Percentiles rank a stretch among this genome's conserved stretches.
phyloP scores from a whole-genome alignment of 2,329 filamentous ascomycete genomes.

The Trichoderma koningiopsis region DNA sequence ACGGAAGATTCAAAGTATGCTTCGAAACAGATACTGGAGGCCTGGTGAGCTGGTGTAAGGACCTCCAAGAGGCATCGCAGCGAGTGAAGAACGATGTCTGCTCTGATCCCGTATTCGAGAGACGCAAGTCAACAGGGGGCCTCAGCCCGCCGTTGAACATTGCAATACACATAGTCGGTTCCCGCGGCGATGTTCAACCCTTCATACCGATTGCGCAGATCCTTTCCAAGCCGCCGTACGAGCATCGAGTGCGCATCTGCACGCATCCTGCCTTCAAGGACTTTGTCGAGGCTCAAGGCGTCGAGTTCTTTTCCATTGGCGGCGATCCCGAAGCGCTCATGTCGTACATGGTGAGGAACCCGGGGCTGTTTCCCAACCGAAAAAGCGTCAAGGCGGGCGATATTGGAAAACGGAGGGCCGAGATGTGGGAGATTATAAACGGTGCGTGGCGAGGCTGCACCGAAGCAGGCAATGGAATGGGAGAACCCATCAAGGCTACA shows the following conservation, averaged over 20 bases:
- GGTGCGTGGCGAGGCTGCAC: constrained; percentile 44
- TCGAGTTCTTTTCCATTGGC: constrained; percentile 61
- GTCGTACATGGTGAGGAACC: constrained; percentile 47
- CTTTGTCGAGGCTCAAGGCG: constrained; percentile 53
- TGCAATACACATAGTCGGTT: constrained; percentile 40
- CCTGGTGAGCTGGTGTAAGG: constrained; percentile 34
- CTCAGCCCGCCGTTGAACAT: constrained; percentile 35
- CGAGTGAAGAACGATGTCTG: constrained; percentile 4
- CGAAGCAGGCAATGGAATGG: constrained; percentile 40
- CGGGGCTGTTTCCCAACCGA: constrained; percentile 42
- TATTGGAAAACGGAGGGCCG: constrained; percentile 39
- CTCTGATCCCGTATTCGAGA: neutral
- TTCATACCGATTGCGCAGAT: constrained; percentile 60
- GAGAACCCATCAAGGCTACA: constrained; percentile 33
- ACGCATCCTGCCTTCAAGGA: constrained; percentile 57
- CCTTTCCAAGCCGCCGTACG: constrained; percentile 40
- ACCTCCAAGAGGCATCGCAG: constrained; percentile 28
- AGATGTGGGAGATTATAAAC: constrained; percentile 44
- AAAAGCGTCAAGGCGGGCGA: constrained; percentile 43
- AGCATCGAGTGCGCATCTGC: constrained; percentile 59
- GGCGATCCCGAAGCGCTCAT: constrained; percentile 56
- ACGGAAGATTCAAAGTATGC: constrained; percentile 38
- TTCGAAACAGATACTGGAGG: constrained; percentile 36
- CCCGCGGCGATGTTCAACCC: constrained; percentile 48
- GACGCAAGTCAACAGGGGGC: constrained; percentile 22